Percentiles rank a stretch among this genome's conserved stretches.
phyloP scores from a whole-genome alignment of 768 basidiomycete species.

The Xerocomellus dryophilus region DNA sequence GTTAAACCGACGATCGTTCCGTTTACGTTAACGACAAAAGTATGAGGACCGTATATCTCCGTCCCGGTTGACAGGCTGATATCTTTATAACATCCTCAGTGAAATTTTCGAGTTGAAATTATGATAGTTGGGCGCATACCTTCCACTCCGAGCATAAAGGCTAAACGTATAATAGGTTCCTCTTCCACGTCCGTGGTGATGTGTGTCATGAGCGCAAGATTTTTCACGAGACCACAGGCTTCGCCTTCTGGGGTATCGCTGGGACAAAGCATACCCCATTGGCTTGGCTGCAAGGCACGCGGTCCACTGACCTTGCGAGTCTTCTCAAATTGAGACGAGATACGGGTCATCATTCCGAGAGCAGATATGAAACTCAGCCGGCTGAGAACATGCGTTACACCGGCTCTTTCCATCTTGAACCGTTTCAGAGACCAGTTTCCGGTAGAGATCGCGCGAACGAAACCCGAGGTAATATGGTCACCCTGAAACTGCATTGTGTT shows the following conservation, averaged over 20 bases:
- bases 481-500: constrained; percentile 94
- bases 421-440: constrained; percentile 99
- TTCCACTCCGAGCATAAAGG: constrained; percentile 97
- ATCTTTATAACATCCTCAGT: constrained; percentile 47
- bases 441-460: constrained; percentile 95
- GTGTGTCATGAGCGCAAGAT: constrained; percentile 98
- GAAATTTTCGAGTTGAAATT: constrained; percentile 9
- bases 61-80: constrained; percentile 89
- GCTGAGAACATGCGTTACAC: constrained; percentile 96
- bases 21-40: constrained; percentile 95
- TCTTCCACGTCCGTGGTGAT: constrained; percentile 99
- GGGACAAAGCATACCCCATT: constrained; percentile 98
- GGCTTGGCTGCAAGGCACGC: constrained; percentile 93
- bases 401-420: constrained; percentile 99
- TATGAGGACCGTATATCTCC: constrained; percentile 91
- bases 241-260: constrained; percentile 99
- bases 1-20: constrained; percentile 94
- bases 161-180: constrained; percentile 83
- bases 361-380: constrained; percentile 96
- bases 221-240: constrained; percentile 98
- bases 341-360: constrained; percentile 99
- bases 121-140: constrained; percentile 44
- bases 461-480: constrained; percentile 94
- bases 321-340: constrained; percentile 98
- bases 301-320: constrained; percentile 98